These are phyloP conservation scores for Thielaviopsis euricoi DNA, from an alignment of 2,329 filamentous ascomycete species.

Conservation along the genomic window DNA sequence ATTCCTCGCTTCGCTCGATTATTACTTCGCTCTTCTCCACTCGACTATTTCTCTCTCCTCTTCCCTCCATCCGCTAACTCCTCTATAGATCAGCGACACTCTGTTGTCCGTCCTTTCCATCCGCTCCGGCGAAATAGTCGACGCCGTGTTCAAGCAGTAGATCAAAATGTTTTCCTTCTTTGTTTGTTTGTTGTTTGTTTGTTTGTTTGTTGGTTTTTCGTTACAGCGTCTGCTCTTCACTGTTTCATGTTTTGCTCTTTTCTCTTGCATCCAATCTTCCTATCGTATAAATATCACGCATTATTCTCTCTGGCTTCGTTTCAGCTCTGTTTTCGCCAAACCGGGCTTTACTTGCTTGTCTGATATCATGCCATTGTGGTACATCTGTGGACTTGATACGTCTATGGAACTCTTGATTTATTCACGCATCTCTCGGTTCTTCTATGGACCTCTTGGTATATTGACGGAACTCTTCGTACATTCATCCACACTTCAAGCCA, in stretches of 20 bases:
- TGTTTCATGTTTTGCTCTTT: background rate
- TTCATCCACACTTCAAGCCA: no score
- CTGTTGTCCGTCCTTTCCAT: constrained; percentile 64
- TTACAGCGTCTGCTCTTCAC: background rate
- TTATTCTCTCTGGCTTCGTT: no score
- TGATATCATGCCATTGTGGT: no score
- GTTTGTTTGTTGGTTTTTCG: background rate
- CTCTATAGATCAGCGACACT: constrained; percentile 64
- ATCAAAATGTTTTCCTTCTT: background rate
- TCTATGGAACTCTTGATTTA: no score
- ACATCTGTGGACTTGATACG: no score
- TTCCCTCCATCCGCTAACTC: no score
- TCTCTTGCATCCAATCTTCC: no score
- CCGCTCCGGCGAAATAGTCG: constrained; percentile 61
- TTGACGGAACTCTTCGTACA: no score
- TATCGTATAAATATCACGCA: no score
- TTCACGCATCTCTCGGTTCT: no score
- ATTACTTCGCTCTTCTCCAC: background rate
- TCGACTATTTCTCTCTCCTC: background rate
- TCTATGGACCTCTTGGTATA: no score
- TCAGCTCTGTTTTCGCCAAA: background rate
- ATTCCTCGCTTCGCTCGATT: background rate
- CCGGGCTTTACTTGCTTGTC: no score
- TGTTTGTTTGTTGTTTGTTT: background rate
- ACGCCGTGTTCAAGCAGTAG: constrained; percentile 45